Base-by-base conservation (phyloP, 2,329 filamentous ascomycete genomes). In the Didymella keratinophila region DNA sequence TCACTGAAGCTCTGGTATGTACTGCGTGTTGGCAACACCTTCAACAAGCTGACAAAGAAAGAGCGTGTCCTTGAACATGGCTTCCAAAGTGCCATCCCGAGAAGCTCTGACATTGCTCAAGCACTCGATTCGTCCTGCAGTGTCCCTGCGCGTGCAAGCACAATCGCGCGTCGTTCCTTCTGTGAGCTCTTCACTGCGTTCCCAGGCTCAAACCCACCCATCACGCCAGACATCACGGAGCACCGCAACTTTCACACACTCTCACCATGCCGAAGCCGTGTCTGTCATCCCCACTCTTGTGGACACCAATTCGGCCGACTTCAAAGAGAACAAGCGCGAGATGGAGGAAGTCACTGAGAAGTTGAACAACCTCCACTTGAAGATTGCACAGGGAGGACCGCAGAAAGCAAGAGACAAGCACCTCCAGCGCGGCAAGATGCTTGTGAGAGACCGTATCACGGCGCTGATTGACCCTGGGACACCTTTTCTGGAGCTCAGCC, bases 401-500 rank as follows among this genome's bases (percentile, higher is more conserved):
- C 84, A 88, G 57, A 95, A 95, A 76, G 91, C 94, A 4, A 84
- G 90, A 58, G 87, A 94, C 64, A 97, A 97, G 81, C 94, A 98
- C 74, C 78, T 96, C 21, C 86, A 89, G 32, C 84, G 93, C 68
- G 91, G 92, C 64, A 98, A 98, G 84, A 97, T 98, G 93, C 84
- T 99, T 56, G 92, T 93, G 2, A 83, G 95, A 64, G 94, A 98
- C 77, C 88, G 94, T 32, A 87, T 99, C 52, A 90, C 92, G 0
- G 90, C 92, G 4, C 81, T 99, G 63, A 85, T 97, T 62, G 94
- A 99, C 73, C 90, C 92, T 0, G 93, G 93, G 4, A 94, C 92
- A 2, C 90, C 90, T 0, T 98, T 99, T 73, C 79, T 99, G 61
- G 94, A 99, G 79, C 83, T 99, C n/a, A 96, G 92, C 18, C 87